Conservation (phyloP, 2,329 filamentous ascomycete genomes). For the Cryphonectria carpinicola region DNA sequence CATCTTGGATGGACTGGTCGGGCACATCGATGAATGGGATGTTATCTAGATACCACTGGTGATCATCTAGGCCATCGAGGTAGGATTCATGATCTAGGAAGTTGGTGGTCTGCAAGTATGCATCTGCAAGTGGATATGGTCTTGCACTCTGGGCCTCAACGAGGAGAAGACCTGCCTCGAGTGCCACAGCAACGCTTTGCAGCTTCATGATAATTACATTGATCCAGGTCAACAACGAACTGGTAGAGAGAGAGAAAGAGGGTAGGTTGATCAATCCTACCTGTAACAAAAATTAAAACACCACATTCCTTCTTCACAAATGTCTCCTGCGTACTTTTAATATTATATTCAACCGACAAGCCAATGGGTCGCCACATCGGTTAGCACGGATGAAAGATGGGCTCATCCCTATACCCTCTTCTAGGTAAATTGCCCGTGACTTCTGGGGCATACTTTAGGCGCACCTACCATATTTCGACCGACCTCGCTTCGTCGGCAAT, state of each 20-base stretch:
- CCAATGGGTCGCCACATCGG: background rate
- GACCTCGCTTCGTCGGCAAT: background rate
- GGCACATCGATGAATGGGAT: constrained; percentile 3
- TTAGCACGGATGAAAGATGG: background rate
- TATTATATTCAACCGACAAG: background rate
- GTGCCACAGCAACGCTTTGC: background rate
- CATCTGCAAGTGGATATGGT: constrained; percentile 1
- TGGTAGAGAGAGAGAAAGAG: background rate
- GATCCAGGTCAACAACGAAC: background rate
- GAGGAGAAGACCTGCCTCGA: background rate
- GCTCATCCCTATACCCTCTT: background rate
- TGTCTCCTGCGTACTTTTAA: background rate
- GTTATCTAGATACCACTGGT: constrained; percentile 1
- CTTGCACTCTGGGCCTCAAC: background rate
- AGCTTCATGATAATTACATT: background rate
- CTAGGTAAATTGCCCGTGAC: background rate
- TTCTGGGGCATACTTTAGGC: background rate
- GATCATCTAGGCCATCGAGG: background rate
- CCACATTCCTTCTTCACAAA: background rate
- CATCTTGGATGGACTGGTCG: background rate
- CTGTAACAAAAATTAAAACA: background rate
- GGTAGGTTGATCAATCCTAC: background rate
- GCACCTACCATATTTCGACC: background rate
- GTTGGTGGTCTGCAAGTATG: background rate
- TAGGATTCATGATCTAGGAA: constrained; percentile 1